phyloP scores from a whole-genome alignment of 495 filamentous ascomycete genomes.

The Penicillium herquei region DNA sequence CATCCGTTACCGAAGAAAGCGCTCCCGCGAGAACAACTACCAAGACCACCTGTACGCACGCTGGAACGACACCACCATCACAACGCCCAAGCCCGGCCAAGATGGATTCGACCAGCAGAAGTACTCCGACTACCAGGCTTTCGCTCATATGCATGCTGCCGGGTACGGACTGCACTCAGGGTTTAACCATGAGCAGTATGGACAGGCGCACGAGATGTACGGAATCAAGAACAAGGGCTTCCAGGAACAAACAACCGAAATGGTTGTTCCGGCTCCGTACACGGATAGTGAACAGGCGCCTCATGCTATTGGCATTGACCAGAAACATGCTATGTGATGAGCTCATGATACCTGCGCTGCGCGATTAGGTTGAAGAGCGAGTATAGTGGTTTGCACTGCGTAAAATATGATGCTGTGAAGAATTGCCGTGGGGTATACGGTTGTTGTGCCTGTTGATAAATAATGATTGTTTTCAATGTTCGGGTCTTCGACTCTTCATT shows the following conservation, averaged over 20 bases:
- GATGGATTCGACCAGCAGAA: slow-evolving; percentile 19
- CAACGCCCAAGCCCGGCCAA: slow-evolving; percentile 16
- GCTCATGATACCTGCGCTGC: neutral
- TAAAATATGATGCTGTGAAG: neutral
- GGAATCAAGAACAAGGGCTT: neutral
- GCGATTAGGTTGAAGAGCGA: neutral
- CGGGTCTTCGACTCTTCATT: neutral
- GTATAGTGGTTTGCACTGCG: neutral
- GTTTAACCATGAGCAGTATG: neutral
- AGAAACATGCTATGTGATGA: slow-evolving; percentile 2
- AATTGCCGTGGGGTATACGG: neutral
- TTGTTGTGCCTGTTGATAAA: neutral
- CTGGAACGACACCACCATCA: slow-evolving; percentile 29
- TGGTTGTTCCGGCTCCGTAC: neutral
- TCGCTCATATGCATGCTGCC: slow-evolving; percentile 3
- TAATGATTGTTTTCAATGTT: neutral
- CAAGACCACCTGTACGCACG: slow-evolving; percentile 24
- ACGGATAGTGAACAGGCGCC: neutral
- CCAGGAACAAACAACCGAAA: neutral
- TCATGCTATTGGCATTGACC: neutral
- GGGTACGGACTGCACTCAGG: slow-evolving; percentile 4
- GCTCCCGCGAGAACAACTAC: slow-evolving; percentile 19
- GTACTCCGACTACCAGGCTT: slow-evolving; percentile 2
- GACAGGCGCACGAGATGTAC: slow-evolving; percentile 8
- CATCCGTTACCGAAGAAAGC: slow-evolving; percentile 37